Conservation (phyloP, 2,329 filamentous ascomycete species). For the Penicillium paneum region DNA sequence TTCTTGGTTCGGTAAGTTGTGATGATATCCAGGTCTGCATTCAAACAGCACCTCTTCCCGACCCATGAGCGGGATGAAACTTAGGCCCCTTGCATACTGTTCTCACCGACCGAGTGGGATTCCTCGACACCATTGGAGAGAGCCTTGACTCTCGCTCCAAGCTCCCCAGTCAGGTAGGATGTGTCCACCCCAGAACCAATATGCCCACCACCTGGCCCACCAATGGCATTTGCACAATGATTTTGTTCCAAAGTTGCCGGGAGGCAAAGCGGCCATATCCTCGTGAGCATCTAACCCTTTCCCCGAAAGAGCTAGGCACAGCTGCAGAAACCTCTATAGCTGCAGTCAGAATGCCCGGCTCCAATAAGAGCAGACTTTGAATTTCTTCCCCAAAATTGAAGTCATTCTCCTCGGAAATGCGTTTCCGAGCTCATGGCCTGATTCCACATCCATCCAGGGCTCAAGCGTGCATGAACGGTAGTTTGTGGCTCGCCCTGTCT, state of each 20-base stretch:
- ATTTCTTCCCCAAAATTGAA: not conserved
- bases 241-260: not conserved
- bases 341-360: not conserved
- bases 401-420: not conserved
- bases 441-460: not conserved
- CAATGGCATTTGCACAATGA: not conserved
- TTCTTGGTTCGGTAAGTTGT: not conserved
- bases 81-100: slow-evolving; percentile 18
- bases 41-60: not conserved
- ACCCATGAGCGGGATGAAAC: slow-evolving; percentile 16
- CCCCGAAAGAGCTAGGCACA: not conserved
- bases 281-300: not conserved
- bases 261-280: not conserved
- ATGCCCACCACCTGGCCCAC: no score
- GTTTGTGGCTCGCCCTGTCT: slow-evolving; percentile 11
- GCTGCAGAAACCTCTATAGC: not conserved
- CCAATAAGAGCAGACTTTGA: not conserved
- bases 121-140: slow-evolving; percentile 8
- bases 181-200: not conserved
- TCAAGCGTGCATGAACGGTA: slow-evolving; percentile 22
- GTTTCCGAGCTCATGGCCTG: not conserved
- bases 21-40: slow-evolving; percentile 10
- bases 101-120: slow-evolving; percentile 8
- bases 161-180: not conserved
- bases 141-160: slow-evolving; percentile 4